These are phyloP conservation scores for Vicia villosa DNA, from an alignment of 306 rosid genomes.

Conservation along the genomic window DNA sequence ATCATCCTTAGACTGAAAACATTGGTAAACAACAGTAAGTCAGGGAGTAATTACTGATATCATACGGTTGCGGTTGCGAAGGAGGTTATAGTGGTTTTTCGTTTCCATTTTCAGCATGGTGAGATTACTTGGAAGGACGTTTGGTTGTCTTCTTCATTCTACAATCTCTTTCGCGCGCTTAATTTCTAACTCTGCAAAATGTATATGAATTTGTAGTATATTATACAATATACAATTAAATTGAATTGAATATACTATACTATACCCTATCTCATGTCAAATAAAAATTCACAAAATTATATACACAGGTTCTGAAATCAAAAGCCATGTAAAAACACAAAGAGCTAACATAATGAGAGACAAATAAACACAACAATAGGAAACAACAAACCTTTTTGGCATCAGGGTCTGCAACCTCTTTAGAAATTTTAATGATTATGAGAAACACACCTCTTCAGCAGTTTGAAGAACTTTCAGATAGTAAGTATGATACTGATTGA, in stretches of 20 bases:
- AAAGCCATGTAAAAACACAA: too few relatives aligned
- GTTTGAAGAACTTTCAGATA: too few relatives aligned
- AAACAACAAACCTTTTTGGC: too few relatives aligned
- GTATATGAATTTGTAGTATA: too few relatives aligned
- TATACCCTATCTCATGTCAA: not conserved
- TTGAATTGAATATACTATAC: not conserved
- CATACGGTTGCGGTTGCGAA: slow-evolving; percentile 19
- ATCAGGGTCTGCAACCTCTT: too few relatives aligned
- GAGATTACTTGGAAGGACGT: slow-evolving; percentile 6
- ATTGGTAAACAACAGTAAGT: not conserved
- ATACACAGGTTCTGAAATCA: too few relatives aligned
- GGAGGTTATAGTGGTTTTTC: slow-evolving; percentile 60
- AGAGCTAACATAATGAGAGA: too few relatives aligned
- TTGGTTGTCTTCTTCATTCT: slow-evolving; percentile 16
- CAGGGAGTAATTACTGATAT: slow-evolving; percentile 9
- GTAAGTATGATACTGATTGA: slow-evolving; percentile 69
- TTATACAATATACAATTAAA: not conserved
- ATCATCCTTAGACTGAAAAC: slow-evolving; percentile 14
- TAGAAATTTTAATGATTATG: too few relatives aligned
- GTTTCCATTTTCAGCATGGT: slow-evolving; percentile 27
- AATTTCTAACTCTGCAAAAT: not conserved
- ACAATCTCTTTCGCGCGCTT: not conserved
- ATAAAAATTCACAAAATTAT: too few relatives aligned
- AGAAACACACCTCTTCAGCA: too few relatives aligned
- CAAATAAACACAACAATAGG: too few relatives aligned